Evolutionary conservation across 257 asterid species (phyloP).

Genomic region (Coffea canephora): DNA sequence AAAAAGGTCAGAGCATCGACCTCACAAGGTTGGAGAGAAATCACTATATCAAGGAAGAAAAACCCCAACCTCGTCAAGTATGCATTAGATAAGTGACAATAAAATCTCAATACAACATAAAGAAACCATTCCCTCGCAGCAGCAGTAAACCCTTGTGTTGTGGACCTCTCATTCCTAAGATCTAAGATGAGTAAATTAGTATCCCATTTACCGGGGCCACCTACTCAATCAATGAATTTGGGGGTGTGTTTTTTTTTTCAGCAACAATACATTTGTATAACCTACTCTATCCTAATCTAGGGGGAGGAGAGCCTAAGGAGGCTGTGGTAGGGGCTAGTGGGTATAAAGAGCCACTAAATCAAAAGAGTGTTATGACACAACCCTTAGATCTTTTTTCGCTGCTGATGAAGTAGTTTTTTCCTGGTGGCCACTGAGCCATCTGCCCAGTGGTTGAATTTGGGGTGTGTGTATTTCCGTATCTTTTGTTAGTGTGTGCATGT

Average conservation of each 20-base stretch:
- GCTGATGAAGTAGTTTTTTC: too few species aligned
- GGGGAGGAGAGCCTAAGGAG: too few species aligned
- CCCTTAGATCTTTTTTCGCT: too few species aligned
- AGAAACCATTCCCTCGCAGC: slow-evolving; percentile 16
- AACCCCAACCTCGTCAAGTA: slow-evolving; percentile 3
- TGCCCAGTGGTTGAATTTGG: slow-evolving; percentile 2
- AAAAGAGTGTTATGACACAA: too few species aligned
- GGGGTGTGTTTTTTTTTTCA: neutral
- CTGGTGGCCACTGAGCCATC: too few species aligned
- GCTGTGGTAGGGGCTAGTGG: too few species aligned
- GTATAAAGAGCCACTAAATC: too few species aligned
- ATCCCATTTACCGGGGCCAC: slow-evolving; percentile 32
- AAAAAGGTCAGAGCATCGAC: slow-evolving; percentile 12
- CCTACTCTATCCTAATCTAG: too few species aligned
- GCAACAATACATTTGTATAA: too few species aligned
- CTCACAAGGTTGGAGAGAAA: slow-evolving; percentile 17
- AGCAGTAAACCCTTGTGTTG: slow-evolving; percentile 11
- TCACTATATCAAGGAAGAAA: slow-evolving; percentile 2
- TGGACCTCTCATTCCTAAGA: slow-evolving; percentile 25
- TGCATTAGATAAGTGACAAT: slow-evolving; percentile 3
- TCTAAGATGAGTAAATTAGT: slow-evolving; percentile 19
- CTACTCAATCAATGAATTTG: slow-evolving; percentile 29
- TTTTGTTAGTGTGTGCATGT: neutral
- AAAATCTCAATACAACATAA: slow-evolving; percentile 5
- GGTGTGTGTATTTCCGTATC: slow-evolving; percentile 4